Evolutionary conservation across 805 yeast species (phyloP), one percentile per base, ranked within the genome.

Genomic region (Scheffersomyces amazonensis): DNA sequence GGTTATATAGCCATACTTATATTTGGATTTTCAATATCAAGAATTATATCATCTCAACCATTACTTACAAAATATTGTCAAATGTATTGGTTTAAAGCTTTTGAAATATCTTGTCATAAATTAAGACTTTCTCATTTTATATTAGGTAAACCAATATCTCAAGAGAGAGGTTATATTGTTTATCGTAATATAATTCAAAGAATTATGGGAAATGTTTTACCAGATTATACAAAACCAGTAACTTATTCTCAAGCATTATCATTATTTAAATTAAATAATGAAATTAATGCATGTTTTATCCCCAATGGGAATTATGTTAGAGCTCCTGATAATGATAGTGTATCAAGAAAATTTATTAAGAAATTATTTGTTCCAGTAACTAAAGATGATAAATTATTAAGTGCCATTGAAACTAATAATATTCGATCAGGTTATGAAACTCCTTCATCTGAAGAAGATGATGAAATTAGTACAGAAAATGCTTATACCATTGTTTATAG

Each of bases 61-160:
- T 15, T 44, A 15, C 32, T 39, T 18, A 33, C 41, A 6, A 37
- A 66, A 13, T 71, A 71, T 45, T 64, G 71, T 11, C 65, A 72
- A 43, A 56, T 58, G 30, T 81, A 76, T 49, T 89, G 96, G 96
- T 60, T 56, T 2, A 57, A 64, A 32, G 80, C 76, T 1, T 84
- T 87, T 53, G 70, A 66, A 34, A 59, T 72, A 6, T 66, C 78
- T 3, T 75, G 86, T 30, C 67, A 74, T 13, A 64, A 68, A 42
- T 60, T 86, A n/a, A 70, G 96, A 31, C 62, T 88, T 24, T 82
- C 96, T 0, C 87, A 93, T n/a, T 89, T 88, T 55, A 75, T 90
- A 12, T 60, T 89, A 25, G 84, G 82, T 15, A 64, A 58, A 15
- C 81, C 83, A 13, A 63, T 68, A 9, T 73, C 85, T 2, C 71